phyloP scores from a whole-genome alignment of 2,329 filamentous ascomycete species.

The Incumbomyces lentus region DNA sequence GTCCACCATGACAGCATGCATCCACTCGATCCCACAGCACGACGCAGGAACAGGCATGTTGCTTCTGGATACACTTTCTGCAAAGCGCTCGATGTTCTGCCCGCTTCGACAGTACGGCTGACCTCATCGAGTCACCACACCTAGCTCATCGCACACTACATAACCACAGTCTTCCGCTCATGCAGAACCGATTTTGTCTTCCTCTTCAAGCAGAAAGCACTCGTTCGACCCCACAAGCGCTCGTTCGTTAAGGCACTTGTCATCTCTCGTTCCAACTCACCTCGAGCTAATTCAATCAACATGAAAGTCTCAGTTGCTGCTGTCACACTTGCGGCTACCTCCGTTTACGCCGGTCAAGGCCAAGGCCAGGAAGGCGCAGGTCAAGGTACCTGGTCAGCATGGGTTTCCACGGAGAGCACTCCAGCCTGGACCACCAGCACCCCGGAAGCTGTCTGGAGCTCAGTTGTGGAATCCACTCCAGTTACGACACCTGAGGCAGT shows the following conservation, averaged over 20 bases:
- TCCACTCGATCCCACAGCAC: background rate
- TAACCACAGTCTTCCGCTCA: background rate
- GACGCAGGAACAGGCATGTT: constrained; percentile 1
- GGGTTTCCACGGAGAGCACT: too few relatives aligned
- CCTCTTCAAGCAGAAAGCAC: background rate
- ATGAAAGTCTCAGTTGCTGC: constrained; percentile 2
- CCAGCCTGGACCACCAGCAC: too few relatives aligned
- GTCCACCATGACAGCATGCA: constrained; percentile 3
- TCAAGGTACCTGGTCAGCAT: too few relatives aligned
- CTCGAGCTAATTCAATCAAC: background rate
- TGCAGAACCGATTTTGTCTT: background rate
- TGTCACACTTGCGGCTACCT: background rate
- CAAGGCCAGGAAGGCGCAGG: background rate
- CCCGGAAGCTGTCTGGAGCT: too few relatives aligned
- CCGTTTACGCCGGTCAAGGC: background rate
- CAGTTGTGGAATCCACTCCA: too few relatives aligned
- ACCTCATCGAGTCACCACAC: background rate
- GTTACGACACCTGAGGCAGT: too few relatives aligned
- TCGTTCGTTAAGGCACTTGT: constrained; percentile 7
- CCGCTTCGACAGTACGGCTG: background rate
- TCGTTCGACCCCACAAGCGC: constrained; percentile 2
- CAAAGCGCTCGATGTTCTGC: background rate
- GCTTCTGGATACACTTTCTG: background rate
- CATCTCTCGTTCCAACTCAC: background rate
- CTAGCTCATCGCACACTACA: background rate